Evolutionary conservation across 129 eudicot genomes (phyloP), one percentile per base, ranked within the genome.

Genomic region (Arctium lappa): DNA sequence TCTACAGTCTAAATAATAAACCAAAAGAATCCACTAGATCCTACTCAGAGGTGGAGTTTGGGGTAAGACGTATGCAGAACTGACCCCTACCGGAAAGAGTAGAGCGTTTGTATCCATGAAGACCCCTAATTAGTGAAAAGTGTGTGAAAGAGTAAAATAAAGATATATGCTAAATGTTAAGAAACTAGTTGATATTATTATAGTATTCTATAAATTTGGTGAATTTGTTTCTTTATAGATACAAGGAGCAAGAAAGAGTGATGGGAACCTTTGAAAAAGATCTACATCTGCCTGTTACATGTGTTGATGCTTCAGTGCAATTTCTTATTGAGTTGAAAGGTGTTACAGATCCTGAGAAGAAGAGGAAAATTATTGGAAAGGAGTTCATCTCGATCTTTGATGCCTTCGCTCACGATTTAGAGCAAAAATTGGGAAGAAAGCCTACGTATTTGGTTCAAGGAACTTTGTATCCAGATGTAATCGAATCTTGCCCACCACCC

Each of bases 401-500:
- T 84, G 91, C 93, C 27, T 95, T 95, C 75, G 98, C 91, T 69
- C 94, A 90, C 53, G 97, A 93, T 68, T 88, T 95, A 81, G 95
- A 93, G 87, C 32, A 86, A 22, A 93, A 93, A 68, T 76, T 89
- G 36, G 98, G 99, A 7, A 95, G 79, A 56, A 93, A 82, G 69
- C 98, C 99, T 27, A 78, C 88, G 9, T 95, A 90, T 88, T 86
- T 95, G 86, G 99, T 95, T 80, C 99, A 95, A 87, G 99, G 98
- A 89, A 95, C 98, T 46, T 88, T 95, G 72, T 95, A 95, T 74
- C 98, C 98, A 36, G 98, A 95, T 86, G 97, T 95, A 68, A 95
- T 95, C 27, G 98, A 95, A 87, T 95, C 98, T 46, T 95, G 98
- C 76, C 97, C 98, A 1, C 98, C 98, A 13, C 98, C 98, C 38